phyloP scores from a whole-genome alignment of 306 rosid genomes.

The Aeschynomene evenia region DNA sequence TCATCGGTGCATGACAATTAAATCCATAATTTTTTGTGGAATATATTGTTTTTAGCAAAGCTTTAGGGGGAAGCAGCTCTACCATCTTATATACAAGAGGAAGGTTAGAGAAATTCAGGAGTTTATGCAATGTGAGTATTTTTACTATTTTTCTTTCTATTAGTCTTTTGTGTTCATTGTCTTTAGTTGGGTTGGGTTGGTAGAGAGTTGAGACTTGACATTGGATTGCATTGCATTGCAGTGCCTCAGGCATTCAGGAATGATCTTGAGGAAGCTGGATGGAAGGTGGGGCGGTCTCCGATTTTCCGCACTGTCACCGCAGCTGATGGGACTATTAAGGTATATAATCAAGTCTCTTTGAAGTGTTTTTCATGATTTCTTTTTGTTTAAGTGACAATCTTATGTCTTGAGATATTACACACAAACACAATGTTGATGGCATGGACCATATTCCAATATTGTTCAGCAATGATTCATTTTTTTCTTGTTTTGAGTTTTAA shows the following conservation, averaged over 20 bases:
- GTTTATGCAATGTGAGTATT: constrained; percentile 57
- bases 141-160: background rate
- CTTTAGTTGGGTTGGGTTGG: background rate
- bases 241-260: constrained; percentile 89
- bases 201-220: constrained; percentile 3
- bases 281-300: constrained; percentile 92
- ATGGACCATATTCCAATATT: background rate
- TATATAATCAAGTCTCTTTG: constrained; percentile 15
- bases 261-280: constrained; percentile 85
- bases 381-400: constrained; percentile 3
- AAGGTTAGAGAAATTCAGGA: constrained; percentile 78
- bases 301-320: constrained; percentile 65
- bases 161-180: background rate
- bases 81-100: constrained; percentile 85
- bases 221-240: constrained; percentile 45
- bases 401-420: constrained; percentile 3
- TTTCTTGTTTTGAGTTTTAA: background rate
- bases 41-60: constrained; percentile 50
- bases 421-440: background rate
- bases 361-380: constrained; percentile 3
- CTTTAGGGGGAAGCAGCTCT: constrained; percentile 86
- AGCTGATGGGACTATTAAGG: constrained; percentile 93
- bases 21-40: constrained; percentile 14
- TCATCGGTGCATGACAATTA: no score
- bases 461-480: constrained; percentile 2